These are phyloP conservation scores for Trametes sp. DNA, from an alignment of 1,284 basidiomycete species.

Conservation along the genomic window DNA sequence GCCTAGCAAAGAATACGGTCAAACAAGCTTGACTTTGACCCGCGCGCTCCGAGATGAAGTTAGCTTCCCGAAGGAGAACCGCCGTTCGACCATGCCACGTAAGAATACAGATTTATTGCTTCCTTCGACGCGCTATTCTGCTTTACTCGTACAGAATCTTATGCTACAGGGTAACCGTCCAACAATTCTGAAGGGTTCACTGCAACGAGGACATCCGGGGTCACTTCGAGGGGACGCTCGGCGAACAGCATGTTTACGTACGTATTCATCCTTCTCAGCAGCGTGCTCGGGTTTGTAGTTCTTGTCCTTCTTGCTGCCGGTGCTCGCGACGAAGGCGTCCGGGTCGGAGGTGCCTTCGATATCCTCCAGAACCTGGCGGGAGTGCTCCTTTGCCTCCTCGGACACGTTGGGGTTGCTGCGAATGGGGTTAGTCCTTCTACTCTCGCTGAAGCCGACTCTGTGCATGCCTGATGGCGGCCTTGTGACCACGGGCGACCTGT, in stretches of 20 bases:
- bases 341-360: slow-evolving; percentile 36
- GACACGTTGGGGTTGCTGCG: slow-evolving; percentile 48
- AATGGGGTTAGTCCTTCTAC: background rate
- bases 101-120: background rate
- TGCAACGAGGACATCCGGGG: background rate
- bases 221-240: background rate
- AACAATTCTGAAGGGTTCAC: background rate
- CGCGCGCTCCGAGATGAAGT: slow-evolving; percentile 6
- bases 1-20: background rate
- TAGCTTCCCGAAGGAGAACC: background rate
- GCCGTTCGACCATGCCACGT: background rate
- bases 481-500: slow-evolving; percentile 33
- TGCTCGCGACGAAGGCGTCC: slow-evolving; percentile 26
- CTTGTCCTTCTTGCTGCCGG: slow-evolving; percentile 22
- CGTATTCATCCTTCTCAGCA: background rate
- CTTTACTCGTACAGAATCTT: background rate
- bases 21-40: slow-evolving; percentile 11
- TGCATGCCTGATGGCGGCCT: slow-evolving; percentile 39
- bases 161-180: background rate
- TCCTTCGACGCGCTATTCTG: background rate
- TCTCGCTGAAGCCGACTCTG: background rate
- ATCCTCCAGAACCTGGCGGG: slow-evolving; percentile 45
- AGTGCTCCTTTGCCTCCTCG: slow-evolving; percentile 51
- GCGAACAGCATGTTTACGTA: slow-evolving; percentile 4
- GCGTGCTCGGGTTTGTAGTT: slow-evolving; percentile 22